A percentile compares a stretch with the other conserved stretches of the same genome.
phyloP scores from a whole-genome alignment of 2,329 filamentous ascomycete genomes.

The Colletotrichum agaves region DNA sequence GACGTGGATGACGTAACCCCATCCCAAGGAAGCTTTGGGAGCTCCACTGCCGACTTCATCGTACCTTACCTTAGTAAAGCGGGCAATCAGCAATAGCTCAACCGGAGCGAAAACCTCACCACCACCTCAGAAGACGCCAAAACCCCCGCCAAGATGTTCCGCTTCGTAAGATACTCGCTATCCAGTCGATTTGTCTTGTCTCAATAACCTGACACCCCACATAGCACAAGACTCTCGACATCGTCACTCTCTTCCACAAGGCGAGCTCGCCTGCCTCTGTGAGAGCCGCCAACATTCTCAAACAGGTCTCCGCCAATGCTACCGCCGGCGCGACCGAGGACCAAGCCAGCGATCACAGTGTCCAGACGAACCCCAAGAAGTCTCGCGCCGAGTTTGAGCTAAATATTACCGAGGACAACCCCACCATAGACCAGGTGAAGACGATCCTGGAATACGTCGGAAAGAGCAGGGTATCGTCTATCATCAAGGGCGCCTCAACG shows the following conservation, averaged over 20 bases:
- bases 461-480: slow-evolving; percentile 62
- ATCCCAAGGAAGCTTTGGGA: slow-evolving; percentile 17
- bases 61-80: too few relatives aligned
- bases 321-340: slow-evolving; percentile 76
- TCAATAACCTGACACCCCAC: slow-evolving; percentile 35
- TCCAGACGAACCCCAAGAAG: slow-evolving; percentile 62
- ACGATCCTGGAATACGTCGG: slow-evolving; percentile 88
- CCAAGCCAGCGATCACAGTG: slow-evolving; percentile 74
- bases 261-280: slow-evolving; percentile 77
- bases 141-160: slow-evolving; percentile 53
- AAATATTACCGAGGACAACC: slow-evolving; percentile 81
- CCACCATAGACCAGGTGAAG: slow-evolving; percentile 84
- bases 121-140: slow-evolving; percentile 19
- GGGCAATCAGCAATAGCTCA: slow-evolving; percentile 16
- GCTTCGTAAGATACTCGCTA: slow-evolving; percentile 53
- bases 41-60: slow-evolving; percentile 39
- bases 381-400: slow-evolving; percentile 82
- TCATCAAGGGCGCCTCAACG: slow-evolving; percentile 80
- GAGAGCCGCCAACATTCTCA: slow-evolving; percentile 79
- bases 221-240: slow-evolving; percentile 84
- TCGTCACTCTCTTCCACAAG: slow-evolving; percentile 96
- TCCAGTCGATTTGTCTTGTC: background rate
- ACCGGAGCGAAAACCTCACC: slow-evolving; percentile 13
- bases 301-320: slow-evolving; percentile 79
- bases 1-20: slow-evolving; percentile 39